Evolutionary conservation across 2,329 filamentous ascomycete genomes (phyloP).

Genomic region (Aquanectria penicillioides): DNA sequence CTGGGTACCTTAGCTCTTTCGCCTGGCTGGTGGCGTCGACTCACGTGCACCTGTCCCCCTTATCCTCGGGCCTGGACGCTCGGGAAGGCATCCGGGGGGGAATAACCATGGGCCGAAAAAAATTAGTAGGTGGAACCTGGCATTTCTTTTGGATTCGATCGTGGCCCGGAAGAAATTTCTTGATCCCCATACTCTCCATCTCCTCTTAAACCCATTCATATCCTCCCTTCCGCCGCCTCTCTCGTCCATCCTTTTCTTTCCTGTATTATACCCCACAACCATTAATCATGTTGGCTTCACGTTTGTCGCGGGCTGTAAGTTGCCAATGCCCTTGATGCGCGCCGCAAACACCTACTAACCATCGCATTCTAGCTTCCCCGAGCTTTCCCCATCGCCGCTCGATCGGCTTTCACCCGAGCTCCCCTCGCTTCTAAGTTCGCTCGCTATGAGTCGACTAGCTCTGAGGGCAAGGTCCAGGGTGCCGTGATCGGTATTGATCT

Average conservation of each 20-base stretch:
- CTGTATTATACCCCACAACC: constrained; percentile 48
- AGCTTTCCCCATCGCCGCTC: constrained; percentile 74
- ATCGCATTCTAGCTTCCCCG: constrained; percentile 73
- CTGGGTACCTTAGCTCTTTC: not conserved
- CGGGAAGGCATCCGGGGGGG: constrained; percentile 23
- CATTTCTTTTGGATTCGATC: constrained; percentile 57
- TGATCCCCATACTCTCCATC: constrained; percentile 39
- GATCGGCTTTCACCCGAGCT: constrained; percentile 74
- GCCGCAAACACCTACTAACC: constrained; percentile 27
- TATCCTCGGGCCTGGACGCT: constrained; percentile 12
- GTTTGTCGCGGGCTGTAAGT: constrained; percentile 80
- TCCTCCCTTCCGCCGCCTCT: constrained; percentile 44
- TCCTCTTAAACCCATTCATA: constrained; percentile 42
- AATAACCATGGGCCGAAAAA: constrained; percentile 46
- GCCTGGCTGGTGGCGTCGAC: constrained; percentile 11
- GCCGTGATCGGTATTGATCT: constrained; percentile 98
- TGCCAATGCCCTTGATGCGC: constrained; percentile 12
- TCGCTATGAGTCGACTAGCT: constrained; percentile 76
- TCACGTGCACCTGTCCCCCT: constrained; percentile 5
- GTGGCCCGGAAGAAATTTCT: constrained; percentile 49
- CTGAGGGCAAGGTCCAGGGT: constrained; percentile 82
- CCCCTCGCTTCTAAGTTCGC: constrained; percentile 79
- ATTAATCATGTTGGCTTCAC: constrained; percentile 73
- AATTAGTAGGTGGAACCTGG: constrained; percentile 45
- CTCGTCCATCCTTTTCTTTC: constrained; percentile 46